Evolutionary conservation across 208 protist species (phyloP).

Genomic region (Trypanosoma congolense): DNA sequence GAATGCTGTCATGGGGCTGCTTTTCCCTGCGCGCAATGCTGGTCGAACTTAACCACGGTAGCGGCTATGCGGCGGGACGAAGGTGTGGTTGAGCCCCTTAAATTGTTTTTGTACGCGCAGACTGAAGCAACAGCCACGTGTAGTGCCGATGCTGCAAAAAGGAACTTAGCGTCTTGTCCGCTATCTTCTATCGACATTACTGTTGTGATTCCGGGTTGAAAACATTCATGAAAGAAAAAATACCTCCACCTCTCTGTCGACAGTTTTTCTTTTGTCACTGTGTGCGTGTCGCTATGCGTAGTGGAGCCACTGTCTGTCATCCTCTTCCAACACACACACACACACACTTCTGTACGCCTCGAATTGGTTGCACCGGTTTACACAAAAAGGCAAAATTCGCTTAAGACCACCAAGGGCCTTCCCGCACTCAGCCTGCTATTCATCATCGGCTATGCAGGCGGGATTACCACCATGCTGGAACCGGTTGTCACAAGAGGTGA

Average conservation of each 20-base stretch:
- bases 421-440: too few relatives aligned
- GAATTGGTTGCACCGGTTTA: too few relatives aligned
- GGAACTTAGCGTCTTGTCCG: slow-evolving; percentile 2
- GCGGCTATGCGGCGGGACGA: slow-evolving; percentile 33
- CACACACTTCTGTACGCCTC: too few relatives aligned
- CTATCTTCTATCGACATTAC: slow-evolving; percentile 17
- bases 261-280: not conserved
- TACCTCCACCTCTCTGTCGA: not conserved
- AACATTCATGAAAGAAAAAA: not conserved
- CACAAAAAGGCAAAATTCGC: too few relatives aligned
- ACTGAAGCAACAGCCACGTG: slow-evolving; percentile 9
- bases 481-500: not conserved
- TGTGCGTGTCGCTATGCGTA: too few relatives aligned
- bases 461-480: too few relatives aligned
- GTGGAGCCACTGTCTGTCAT: too few relatives aligned
- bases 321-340: too few relatives aligned
- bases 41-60: slow-evolving; percentile 50
- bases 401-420: too few relatives aligned
- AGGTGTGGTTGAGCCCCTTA: slow-evolving; percentile 25
- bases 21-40: slow-evolving; percentile 79
- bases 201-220: slow-evolving; percentile 18
- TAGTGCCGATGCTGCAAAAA: slow-evolving; percentile 7
- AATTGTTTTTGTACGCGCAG: slow-evolving; percentile 31
- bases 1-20: slow-evolving; percentile 17
- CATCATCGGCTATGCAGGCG: too few relatives aligned